These are phyloP conservation scores for Pseudogymnoascus sp. DNA, from an alignment of 2,329 filamentous ascomycete species.

Conservation along the genomic window DNA sequence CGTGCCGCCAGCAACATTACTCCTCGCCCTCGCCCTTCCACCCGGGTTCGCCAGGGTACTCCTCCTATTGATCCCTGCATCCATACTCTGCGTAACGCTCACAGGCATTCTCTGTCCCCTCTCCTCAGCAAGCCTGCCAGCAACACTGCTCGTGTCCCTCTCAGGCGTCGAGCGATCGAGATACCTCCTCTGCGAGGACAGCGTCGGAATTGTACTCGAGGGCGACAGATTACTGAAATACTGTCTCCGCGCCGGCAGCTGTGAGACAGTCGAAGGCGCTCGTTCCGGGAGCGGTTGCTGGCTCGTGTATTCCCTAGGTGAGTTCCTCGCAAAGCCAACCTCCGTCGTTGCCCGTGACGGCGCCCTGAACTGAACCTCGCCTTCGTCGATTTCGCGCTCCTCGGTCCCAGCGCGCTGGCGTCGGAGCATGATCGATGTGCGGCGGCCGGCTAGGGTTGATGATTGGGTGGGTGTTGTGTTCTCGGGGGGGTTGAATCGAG, in stretches of 20 bases:
- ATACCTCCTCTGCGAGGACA: constrained; percentile 36
- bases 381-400: constrained; percentile 34
- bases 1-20: background rate
- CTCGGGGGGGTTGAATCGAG: constrained; percentile 23
- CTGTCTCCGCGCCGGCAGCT: constrained; percentile 46
- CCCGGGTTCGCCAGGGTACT: background rate
- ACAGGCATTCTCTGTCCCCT: constrained; percentile 38
- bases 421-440: constrained; percentile 46
- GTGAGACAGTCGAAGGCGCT: constrained; percentile 32
- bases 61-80: constrained; percentile 6
- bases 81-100: constrained; percentile 24
- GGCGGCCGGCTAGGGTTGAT: constrained; percentile 44
- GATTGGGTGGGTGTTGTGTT: constrained; percentile 30
- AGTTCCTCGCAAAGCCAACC: constrained; percentile 31
- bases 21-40: background rate
- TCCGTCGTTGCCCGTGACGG: constrained; percentile 53
- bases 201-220: constrained; percentile 30
- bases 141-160: constrained; percentile 30
- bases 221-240: constrained; percentile 38
- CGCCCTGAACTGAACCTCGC: constrained; percentile 42
- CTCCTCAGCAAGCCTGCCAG: constrained; percentile 34
- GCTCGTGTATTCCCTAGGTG: constrained; percentile 33
- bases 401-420: constrained; percentile 24
- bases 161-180: constrained; percentile 38
- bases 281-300: constrained; percentile 30